Evolutionary conservation across 305 asterid species (phyloP), one percentile per base, ranked within the genome.

Genomic region (Fraxinus baroniana): DNA sequence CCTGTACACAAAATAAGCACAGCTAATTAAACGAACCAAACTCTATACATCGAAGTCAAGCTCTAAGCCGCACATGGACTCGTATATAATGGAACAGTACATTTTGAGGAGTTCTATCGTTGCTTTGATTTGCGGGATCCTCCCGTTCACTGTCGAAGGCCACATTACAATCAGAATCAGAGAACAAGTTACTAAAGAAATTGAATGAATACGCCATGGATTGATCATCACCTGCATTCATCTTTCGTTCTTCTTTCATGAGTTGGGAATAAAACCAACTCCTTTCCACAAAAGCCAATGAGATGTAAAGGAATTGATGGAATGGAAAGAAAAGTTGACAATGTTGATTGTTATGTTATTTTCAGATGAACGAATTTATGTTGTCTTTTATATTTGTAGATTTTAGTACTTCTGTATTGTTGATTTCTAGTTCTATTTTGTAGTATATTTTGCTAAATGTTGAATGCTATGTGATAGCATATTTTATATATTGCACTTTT

Each of bases 1-100:
- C 84, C 78, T 82, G 84, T 35, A 17, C 37, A 66, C 68, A 66
- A 5, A 37, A 81, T 28, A 75, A 75, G 57, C 32, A 64, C 33
- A 3, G 32, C 33, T 33, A 49, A 70, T 26, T 62, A 22, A 76
- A 37, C 33, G 30, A 41, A 81, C 70, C 70, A 79, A 55, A 39
- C 12, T 73, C 76, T 74, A 74, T 26, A 70, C 12, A 22, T 5
- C 35, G 28, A 64, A 55, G 13, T 8, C 33, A 4, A 64, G 73
- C 74, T 68, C 74, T 26, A 26, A 68, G 22, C 37, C 9, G 2
- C 39, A 26, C 18, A 68, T 12, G 9, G 37, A 68, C 4, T 9
- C 74, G 28, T 68, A 68, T 26, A 68, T 1, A 5, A 10, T 2
- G 18, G 74, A 68, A 17, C 39, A 28, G 3, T 64, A 64, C 35